Percentiles rank a stretch among this genome's conserved stretches.
Evolutionary conservation across 2,329 filamentous ascomycete species (phyloP).

Genomic region (Trichoderma sp.): DNA sequence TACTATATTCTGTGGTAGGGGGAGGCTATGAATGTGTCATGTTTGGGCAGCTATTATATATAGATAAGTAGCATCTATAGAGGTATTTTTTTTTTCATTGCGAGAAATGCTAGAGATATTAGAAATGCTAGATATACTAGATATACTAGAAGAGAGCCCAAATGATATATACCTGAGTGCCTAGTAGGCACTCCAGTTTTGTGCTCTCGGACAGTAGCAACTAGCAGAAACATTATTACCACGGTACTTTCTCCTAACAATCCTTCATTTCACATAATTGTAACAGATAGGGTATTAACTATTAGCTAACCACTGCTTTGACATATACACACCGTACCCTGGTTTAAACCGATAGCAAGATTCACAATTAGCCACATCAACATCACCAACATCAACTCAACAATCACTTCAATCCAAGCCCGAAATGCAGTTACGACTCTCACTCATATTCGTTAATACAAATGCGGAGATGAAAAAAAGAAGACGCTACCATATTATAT

Average conservation of each 20-base stretch:
- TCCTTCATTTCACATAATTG: background rate
- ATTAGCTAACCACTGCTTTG: background rate
- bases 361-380: background rate
- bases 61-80: background rate
- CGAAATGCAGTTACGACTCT: background rate
- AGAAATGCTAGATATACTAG: background rate
- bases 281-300: background rate
- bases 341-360: background rate
- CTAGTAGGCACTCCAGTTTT: no score
- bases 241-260: background rate
- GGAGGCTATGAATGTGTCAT: background rate
- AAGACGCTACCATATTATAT: slow-evolving; percentile 17
- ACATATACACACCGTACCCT: background rate
- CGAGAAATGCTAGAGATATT: background rate
- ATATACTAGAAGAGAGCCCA: background rate
- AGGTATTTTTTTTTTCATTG: background rate
- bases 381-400: background rate
- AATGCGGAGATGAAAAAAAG: background rate
- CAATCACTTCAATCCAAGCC: background rate
- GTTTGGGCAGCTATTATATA: background rate
- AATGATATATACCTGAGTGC: no score
- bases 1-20: background rate
- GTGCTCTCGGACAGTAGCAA: background rate
- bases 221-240: background rate
- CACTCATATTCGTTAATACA: background rate